Percentiles rank a stretch among this genome's conserved stretches.
Evolutionary conservation across 2,329 filamentous ascomycete genomes (phyloP).

Genomic region (Plenodomus tracheiphilus): DNA sequence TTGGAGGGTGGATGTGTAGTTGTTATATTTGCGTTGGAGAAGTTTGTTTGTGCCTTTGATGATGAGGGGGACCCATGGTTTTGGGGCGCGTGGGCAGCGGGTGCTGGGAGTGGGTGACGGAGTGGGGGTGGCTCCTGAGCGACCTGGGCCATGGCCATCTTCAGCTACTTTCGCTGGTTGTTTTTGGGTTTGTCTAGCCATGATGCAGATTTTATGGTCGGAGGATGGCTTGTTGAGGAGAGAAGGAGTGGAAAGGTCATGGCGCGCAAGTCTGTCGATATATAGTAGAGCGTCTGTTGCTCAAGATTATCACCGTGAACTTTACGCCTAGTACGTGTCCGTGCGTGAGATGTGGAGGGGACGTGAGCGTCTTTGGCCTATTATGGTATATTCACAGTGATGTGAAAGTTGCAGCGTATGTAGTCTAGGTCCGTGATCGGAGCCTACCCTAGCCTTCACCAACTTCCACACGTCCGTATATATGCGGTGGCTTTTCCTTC

Average conservation of each 20-base stretch:
- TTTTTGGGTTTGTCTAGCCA: background rate
- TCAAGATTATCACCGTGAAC: background rate
- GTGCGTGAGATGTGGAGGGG: background rate
- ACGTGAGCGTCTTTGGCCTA: background rate
- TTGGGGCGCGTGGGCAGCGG: no score
- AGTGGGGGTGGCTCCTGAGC: background rate
- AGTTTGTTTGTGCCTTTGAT: background rate
- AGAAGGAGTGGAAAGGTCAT: background rate
- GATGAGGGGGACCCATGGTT: background rate
- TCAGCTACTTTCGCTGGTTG: no score
- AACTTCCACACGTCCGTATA: background rate
- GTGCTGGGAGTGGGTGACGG: background rate
- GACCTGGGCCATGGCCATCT: no score
- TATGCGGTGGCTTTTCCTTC: background rate
- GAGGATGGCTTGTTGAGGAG: background rate
- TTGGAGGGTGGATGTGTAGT: constrained; percentile 1
- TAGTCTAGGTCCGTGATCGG: no score
- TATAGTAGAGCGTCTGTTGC: background rate
- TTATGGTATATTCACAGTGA: background rate
- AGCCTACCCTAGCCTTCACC: background rate
- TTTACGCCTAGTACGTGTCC: background rate
- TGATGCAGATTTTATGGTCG: no score
- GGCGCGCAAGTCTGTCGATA: background rate
- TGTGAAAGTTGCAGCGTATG: background rate
- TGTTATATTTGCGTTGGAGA: constrained; percentile 19